phyloP scores from a whole-genome alignment of 257 asterid genomes.

The Ballota nigra region DNA sequence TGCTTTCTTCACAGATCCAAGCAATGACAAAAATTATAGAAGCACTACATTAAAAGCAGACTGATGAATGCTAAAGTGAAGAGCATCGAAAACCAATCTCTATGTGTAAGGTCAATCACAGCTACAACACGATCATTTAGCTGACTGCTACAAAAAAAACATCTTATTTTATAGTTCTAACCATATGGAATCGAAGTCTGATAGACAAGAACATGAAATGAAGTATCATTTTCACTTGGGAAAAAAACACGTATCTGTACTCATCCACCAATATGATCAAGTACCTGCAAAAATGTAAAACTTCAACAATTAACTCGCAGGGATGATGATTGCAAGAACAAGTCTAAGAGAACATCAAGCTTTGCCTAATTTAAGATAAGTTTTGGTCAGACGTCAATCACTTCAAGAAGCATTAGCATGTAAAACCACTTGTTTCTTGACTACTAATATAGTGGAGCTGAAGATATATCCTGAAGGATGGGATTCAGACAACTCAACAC shows the following conservation, averaged over 20 bases:
- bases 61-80: not conserved
- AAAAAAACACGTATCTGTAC: not conserved
- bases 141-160: not conserved
- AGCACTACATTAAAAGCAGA: not conserved
- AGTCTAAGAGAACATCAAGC: conserved; percentile 13
- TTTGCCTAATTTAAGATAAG: not conserved
- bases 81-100: conserved; percentile 10
- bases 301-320: conserved; percentile 12
- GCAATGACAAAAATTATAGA: not conserved
- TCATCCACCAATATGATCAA: conserved; percentile 42
- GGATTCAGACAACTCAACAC: not conserved
- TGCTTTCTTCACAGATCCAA: not conserved
- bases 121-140: not conserved
- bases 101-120: not conserved
- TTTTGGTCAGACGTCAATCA: conserved; percentile 28
- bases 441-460: conserved; percentile 25
- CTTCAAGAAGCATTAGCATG: conserved; percentile 23
- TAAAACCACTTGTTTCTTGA: conserved; percentile 9
- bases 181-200: conserved; percentile 1
- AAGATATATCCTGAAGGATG: conserved; percentile 21
- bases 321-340: not conserved
- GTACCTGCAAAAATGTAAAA: conserved; percentile 55
- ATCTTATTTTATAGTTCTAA: not conserved
- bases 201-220: conserved; percentile 26
- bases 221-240: conserved; percentile 20